These are phyloP conservation scores for Pichia sp. DNA, from an alignment of 1,139 yeast genomes.

Conservation along the genomic window DNA sequence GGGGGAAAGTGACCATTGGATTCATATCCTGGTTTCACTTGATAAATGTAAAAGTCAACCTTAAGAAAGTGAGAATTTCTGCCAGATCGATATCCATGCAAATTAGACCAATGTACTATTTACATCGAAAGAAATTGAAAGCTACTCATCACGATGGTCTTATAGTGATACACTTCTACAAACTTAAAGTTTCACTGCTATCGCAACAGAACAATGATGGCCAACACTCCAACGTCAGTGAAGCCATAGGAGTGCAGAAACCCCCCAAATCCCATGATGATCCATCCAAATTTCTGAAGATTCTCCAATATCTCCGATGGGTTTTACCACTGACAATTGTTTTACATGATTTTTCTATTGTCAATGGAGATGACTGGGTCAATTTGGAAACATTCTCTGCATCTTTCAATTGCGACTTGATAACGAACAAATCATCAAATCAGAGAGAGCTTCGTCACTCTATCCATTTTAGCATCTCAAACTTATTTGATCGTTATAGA, in stretches of 20 bases:
- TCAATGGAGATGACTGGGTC: conserved; percentile 4
- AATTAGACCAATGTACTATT: conserved; percentile 12
- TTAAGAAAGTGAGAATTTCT: conserved; percentile 1
- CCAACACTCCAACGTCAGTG: no score
- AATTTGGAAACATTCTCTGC: conserved; percentile 13
- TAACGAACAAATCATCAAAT: not conserved
- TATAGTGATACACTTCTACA: conserved; percentile 12
- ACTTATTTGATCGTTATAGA: conserved; percentile 1
- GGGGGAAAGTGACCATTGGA: conserved; percentile 14
- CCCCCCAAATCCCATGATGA: no score
- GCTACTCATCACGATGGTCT: conserved; percentile 16
- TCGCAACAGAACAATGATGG: no score
- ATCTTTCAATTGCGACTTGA: conserved; percentile 10
- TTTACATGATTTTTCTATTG: conserved; percentile 9
- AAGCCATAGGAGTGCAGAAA: no score
- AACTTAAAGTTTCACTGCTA: conserved; percentile 7
- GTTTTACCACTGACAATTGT: conserved; percentile 15
- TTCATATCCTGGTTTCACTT: conserved; percentile 17
- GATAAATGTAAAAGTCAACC: conserved; percentile 10
- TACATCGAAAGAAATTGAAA: conserved; percentile 11
- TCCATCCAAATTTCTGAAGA: conserved; percentile 2
- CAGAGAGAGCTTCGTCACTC: conserved; percentile 6
- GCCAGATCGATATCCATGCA: conserved; percentile 12
- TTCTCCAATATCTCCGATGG: conserved; percentile 7
- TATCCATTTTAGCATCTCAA: conserved; percentile 11